Evolutionary conservation across 129 eudicot genomes (phyloP).

Genomic region (Arctium lappa): DNA sequence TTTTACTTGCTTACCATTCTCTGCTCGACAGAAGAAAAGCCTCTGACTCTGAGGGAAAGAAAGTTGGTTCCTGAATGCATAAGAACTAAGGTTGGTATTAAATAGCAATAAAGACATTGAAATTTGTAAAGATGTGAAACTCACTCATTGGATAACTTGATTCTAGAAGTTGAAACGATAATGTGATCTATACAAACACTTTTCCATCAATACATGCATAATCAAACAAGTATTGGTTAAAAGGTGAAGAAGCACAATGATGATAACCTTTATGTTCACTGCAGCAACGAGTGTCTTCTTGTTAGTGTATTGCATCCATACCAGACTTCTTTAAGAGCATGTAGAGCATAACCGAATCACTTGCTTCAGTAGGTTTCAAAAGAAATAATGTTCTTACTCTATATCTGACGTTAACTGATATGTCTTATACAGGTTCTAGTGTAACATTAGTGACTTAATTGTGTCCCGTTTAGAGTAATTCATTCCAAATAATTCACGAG

Average conservation of each 20-base stretch:
- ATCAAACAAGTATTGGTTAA: neutral
- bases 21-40: slow-evolving; percentile 53
- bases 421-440: neutral
- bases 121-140: neutral
- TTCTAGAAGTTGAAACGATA: neutral
- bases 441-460: neutral
- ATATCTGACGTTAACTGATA: neutral
- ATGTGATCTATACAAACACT: neutral
- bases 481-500: neutral
- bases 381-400: neutral
- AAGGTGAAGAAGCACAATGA: slow-evolving; percentile 6
- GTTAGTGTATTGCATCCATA: neutral
- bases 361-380: neutral
- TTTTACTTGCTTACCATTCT: slow-evolving; percentile 43
- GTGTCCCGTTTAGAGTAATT: neutral
- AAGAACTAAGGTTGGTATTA: slow-evolving; percentile 19
- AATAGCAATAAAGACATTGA: slow-evolving; percentile 11
- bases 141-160: neutral
- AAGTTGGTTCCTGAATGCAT: slow-evolving; percentile 46
- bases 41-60: slow-evolving; percentile 50
- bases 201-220: neutral
- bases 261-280: neutral
- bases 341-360: neutral
- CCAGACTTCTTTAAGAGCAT: neutral
- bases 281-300: neutral